Evolutionary conservation across 352 stramenopile species (phyloP), one percentile per base, ranked within the genome.

Genomic region (Elongisporangium senticosum): DNA sequence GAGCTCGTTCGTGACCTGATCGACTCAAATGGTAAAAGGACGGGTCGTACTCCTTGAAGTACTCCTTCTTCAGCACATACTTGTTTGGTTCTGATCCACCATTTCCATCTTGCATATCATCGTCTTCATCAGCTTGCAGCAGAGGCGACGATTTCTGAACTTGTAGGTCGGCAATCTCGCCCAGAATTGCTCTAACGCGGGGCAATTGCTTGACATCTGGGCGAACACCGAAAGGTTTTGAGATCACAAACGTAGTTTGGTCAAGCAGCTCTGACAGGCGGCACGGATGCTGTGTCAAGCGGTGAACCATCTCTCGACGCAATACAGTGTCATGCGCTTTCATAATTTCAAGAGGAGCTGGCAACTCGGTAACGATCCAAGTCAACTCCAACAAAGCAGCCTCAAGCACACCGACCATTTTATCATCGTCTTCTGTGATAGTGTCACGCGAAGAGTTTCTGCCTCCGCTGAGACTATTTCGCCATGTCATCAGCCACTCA

Each of bases 271-370:
- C 77, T 1, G 85, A 95, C 17, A 89, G 55, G 14, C 77, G 69
- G 20, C 75, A 92, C n/a, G 84, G 78, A 13, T 89, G 72, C 55
- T 89, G 72, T 17, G 77, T 80, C 22, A 97, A 57, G 1, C 83
- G 74, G 67, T 97, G 90, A 4, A 97, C 77, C 51, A 97, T 79
- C 57, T 97, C 88, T 19, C 90, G 75, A 8, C 87, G 81, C 37
- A 97, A 72, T 28, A 86, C 78, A 15, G 68, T 78, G 39, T 87
- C 83, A 33, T 64, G 65, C 33, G 77, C 65, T 40, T 90, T 68
- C 55, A 91, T 87, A 15, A 71, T 74, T 28, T 86, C 68, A 15
- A 83, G 66, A 4, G 82, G 77, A 3, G 79, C 75, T 7, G 84
- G 89, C 4, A 96, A 59, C 64, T 97, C 88, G 1, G 88, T 96